Evolutionary conservation across 1,284 basidiomycete species (phyloP).

Genomic region (Boletellus dicymbophilus): DNA sequence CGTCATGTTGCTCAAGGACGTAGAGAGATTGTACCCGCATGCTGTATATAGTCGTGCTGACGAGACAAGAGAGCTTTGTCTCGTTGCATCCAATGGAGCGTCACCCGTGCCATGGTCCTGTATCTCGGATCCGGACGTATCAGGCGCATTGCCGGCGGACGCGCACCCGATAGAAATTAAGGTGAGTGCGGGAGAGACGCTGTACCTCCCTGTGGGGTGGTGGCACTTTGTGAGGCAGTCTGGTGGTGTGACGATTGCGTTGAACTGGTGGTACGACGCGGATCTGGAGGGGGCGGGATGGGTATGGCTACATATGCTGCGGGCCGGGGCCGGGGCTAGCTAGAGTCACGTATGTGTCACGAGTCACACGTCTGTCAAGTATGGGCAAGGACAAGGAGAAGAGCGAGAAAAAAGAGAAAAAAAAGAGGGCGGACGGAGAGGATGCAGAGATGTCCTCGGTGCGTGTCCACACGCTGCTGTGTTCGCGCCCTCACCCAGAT

Average conservation of each 20-base stretch:
- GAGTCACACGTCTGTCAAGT: slow-evolving; percentile 14
- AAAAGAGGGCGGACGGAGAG: slow-evolving; percentile 38
- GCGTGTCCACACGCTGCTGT: slow-evolving; percentile 6
- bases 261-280: slow-evolving; percentile 91
- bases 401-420: slow-evolving; percentile 61
- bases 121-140: slow-evolving; percentile 54
- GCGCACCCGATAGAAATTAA: slow-evolving; percentile 68
- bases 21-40: slow-evolving; percentile 71
- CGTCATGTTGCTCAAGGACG: slow-evolving; percentile 8
- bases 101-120: slow-evolving; percentile 75
- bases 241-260: slow-evolving; percentile 64
- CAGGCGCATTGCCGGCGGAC: slow-evolving; percentile 45
- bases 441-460: no score
- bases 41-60: slow-evolving; percentile 57
- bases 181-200: slow-evolving; percentile 70
- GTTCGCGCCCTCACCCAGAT: slow-evolving; percentile 9
- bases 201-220: slow-evolving; percentile 92
- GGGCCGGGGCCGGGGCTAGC: slow-evolving; percentile 46
- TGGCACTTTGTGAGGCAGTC: slow-evolving; percentile 85
- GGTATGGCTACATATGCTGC: slow-evolving; percentile 64
- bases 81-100: slow-evolving; percentile 45
- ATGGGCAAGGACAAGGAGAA: slow-evolving; percentile 75
- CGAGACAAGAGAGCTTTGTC: slow-evolving; percentile 37
- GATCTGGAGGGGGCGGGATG: slow-evolving; percentile 70
- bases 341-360: slow-evolving; percentile 25